A percentile compares a stretch with the other conserved stretches of the same genome.
Evolutionary conservation across 2,329 filamentous ascomycete genomes (phyloP).

Genomic region (Emergomyces orientalis): DNA sequence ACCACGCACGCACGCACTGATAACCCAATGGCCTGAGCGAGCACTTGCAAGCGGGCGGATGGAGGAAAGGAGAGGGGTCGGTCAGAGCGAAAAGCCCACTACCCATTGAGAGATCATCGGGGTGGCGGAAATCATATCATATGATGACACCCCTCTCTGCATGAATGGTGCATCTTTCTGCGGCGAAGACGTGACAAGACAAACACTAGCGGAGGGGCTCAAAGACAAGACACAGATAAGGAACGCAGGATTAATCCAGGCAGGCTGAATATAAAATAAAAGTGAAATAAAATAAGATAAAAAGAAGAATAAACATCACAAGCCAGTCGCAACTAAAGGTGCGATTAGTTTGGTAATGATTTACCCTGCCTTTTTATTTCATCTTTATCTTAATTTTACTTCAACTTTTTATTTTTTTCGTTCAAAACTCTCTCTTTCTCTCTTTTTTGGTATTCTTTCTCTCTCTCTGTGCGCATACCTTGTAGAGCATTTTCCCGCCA

Average conservation of each 20-base stretch:
- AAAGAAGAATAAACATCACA: too few species aligned
- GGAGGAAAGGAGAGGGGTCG: not conserved
- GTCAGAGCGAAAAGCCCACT: not conserved
- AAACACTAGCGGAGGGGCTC: not conserved
- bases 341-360: too few species aligned
- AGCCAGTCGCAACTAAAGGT: too few species aligned
- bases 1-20: too few species aligned
- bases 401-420: too few species aligned
- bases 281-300: too few species aligned
- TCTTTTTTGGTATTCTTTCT: not conserved
- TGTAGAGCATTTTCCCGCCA: constrained; percentile 76
- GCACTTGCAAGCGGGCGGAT: not conserved
- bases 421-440: not conserved
- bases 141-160: not conserved
- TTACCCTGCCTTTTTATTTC: too few species aligned
- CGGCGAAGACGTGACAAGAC: not conserved
- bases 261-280: not conserved
- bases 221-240: not conserved
- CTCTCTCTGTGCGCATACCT: constrained; percentile 52
- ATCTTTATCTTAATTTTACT: too few species aligned
- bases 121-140: not conserved
- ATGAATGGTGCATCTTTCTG: not conserved
- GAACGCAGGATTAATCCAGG: constrained; percentile 7
- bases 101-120: not conserved
- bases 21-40: not conserved